These are phyloP conservation scores for Neopestalotiopsis sp. DNA, from an alignment of 2,329 filamentous ascomycete species.

Conservation along the genomic window DNA sequence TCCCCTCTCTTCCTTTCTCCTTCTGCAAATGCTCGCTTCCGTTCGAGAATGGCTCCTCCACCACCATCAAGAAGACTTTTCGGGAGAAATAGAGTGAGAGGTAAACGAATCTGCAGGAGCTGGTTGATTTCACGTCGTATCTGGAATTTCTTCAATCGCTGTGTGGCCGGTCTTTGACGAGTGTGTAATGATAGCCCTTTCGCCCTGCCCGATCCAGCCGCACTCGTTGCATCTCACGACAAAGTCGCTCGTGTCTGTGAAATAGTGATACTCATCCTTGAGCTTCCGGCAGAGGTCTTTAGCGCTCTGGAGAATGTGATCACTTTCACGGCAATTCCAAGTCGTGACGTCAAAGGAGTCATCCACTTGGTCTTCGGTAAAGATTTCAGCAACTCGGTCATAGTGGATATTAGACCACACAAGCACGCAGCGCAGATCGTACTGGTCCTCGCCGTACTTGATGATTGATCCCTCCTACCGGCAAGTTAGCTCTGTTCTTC, in stretches of 20 bases:
- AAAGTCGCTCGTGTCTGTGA: constrained; percentile 84
- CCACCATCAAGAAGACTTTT: background rate
- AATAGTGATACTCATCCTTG: constrained; percentile 73
- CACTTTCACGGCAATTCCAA: constrained; percentile 55
- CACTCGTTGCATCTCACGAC: constrained; percentile 78
- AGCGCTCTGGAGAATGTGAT: constrained; percentile 75
- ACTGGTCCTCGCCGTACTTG: constrained; percentile 77
- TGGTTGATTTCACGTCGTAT: constrained; percentile 13
- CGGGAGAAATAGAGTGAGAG: background rate
- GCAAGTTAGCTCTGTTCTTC: background rate
- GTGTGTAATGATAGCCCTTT: constrained; percentile 66
- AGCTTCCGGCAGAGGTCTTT: constrained; percentile 69
- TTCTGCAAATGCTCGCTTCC: too few relatives aligned
- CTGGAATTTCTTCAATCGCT: constrained; percentile 57
- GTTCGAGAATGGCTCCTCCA: background rate
- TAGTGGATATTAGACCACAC: constrained; percentile 95
- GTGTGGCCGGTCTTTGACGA: constrained; percentile 64
- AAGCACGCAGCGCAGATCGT: constrained; percentile 71
- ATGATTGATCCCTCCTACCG: constrained; percentile 38
- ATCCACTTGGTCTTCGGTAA: constrained; percentile 60
- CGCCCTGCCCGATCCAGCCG: constrained; percentile 70
- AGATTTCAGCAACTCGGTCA: constrained; percentile 82
- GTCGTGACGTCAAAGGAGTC: constrained; percentile 75
- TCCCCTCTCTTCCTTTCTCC: too few relatives aligned
- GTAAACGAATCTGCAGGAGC: background rate